A percentile compares a stretch with the other conserved stretches of the same genome.
Evolutionary conservation across 352 stramenopile species (phyloP).

Genomic region (Pilasporangium apinafurcum): DNA sequence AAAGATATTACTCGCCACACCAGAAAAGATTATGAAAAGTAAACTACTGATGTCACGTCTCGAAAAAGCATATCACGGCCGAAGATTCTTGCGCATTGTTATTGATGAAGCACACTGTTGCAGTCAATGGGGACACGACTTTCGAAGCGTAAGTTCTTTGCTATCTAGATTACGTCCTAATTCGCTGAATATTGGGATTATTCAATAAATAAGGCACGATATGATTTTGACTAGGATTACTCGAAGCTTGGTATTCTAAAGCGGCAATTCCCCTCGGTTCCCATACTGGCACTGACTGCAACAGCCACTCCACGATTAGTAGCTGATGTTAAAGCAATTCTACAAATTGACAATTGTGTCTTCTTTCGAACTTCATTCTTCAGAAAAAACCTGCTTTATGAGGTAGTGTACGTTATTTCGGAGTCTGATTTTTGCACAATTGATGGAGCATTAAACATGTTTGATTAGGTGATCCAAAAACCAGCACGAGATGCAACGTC

Average conservation of each 20-base stretch:
- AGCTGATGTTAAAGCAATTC: slow-evolving; percentile 65
- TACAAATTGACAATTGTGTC: slow-evolving; percentile 60
- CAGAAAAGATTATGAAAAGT: slow-evolving; percentile 90
- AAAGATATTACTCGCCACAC: slow-evolving; percentile 88
- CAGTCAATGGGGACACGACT: slow-evolving; percentile 83
- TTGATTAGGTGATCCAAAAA: slow-evolving; percentile 31
- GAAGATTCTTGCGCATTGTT: slow-evolving; percentile 86
- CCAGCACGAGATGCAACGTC: slow-evolving; percentile 35
- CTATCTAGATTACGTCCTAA: too few relatives aligned
- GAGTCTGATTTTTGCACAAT: slow-evolving; percentile 10
- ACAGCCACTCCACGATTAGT: slow-evolving; percentile 75
- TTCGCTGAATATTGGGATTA: background rate
- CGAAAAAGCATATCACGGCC: slow-evolving; percentile 82
- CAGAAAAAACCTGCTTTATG: slow-evolving; percentile 88
- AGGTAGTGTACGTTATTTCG: slow-evolving; percentile 35
- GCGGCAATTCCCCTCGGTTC: slow-evolving; percentile 84
- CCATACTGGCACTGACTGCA: slow-evolving; percentile 88
- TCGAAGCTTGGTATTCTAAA: slow-evolving; percentile 90
- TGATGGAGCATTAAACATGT: background rate
- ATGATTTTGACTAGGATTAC: too few relatives aligned
- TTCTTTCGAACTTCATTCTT: slow-evolving; percentile 91
- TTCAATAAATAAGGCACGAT: background rate
- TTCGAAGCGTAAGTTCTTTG: slow-evolving; percentile 54
- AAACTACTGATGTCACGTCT: slow-evolving; percentile 87
- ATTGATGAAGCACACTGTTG: slow-evolving; percentile 90